phyloP scores from a whole-genome alignment of 2,329 filamentous ascomycete species.

The Geoglossum cookeanum region DNA sequence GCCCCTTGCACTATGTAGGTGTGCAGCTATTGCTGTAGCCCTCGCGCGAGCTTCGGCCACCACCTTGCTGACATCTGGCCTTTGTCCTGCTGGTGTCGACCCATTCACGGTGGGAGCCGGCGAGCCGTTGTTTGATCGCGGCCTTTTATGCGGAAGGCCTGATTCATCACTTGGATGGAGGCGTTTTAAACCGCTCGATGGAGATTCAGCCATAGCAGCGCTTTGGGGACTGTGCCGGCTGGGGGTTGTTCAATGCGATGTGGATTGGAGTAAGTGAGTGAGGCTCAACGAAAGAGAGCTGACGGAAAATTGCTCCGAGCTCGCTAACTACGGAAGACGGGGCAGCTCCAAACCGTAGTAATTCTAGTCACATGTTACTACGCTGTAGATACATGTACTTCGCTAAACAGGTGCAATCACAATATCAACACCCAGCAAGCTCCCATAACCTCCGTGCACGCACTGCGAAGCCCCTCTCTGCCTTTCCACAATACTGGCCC shows the following conservation, averaged over 20 bases:
- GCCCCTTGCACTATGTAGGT: constrained; percentile 17
- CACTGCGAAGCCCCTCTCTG: too few relatives aligned
- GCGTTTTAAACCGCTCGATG: constrained; percentile 27
- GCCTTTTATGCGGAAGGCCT: constrained; percentile 25
- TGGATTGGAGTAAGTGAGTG: neutral
- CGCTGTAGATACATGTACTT: too few relatives aligned
- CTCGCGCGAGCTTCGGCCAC: constrained; percentile 28
- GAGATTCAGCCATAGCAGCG: constrained; percentile 23
- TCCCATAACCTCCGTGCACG: too few relatives aligned
- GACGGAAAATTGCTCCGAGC: too few relatives aligned
- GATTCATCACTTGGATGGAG: constrained; percentile 28
- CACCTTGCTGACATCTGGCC: constrained; percentile 27
- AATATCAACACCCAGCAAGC: too few relatives aligned
- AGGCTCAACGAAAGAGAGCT: neutral
- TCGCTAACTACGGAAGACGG: too few relatives aligned
- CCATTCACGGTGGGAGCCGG: constrained; percentile 22
- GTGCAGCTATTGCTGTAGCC: constrained; percentile 28
- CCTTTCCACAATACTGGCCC: neutral
- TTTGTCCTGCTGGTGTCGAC: constrained; percentile 14
- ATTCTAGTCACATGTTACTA: too few relatives aligned
- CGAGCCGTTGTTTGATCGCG: constrained; percentile 31
- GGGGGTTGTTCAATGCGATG: neutral
- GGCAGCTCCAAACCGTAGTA: too few relatives aligned
- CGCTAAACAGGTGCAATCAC: too few relatives aligned
- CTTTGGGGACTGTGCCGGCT: neutral